Evolutionary conservation across 2,329 filamentous ascomycete species (phyloP), one percentile per base, ranked within the genome.

Genomic region (Penicillium verrucosum): DNA sequence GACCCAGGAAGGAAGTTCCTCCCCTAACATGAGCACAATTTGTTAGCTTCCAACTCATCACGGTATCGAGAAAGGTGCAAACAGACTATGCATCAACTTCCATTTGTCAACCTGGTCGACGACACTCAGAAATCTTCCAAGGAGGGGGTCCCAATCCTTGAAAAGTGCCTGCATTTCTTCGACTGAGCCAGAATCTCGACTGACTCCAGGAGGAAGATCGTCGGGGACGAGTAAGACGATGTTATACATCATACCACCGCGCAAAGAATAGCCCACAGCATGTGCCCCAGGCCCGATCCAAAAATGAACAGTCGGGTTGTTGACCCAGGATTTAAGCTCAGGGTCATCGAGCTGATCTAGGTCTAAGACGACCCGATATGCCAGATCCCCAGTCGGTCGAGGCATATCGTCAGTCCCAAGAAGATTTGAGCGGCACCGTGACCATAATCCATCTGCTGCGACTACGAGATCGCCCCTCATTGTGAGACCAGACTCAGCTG

Each of bases 221-320:
- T 89, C 87, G 0, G 87, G 87, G 10, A 83, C 81, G 1, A 89
- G 72, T 1, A 89, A 72, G 0, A 89, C 86, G 5, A 90, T 78
- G 56, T 89, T 89, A 61, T 83, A 86, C 76, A 86, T 80, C 0
- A 75, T 73, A 0, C 85, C 85, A 0, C 75, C 79, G 1, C 84
- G 78, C 49, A 89, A 67, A 0, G 69, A 71, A 68, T 89, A 89
- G 0, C 80, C 82, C 0, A 89, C 83, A 0, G 80, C 84, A 64
- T 89, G 86, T 1, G 82, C 77, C 0, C 77, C 77, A 0, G 85
- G 83, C 0, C 87, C 87, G 9, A 85, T 75, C 87, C 86, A 89
- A 66, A 86, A 85, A 61, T 85, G 78, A 11, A 81, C 78, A 2
- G 36, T 38, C 36, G 36, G 36, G 10, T 21, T 38, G n/a, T 6